Conservation (phyloP, 805 yeast genomes). For the Yamadazyma paraphyllophila region DNA sequence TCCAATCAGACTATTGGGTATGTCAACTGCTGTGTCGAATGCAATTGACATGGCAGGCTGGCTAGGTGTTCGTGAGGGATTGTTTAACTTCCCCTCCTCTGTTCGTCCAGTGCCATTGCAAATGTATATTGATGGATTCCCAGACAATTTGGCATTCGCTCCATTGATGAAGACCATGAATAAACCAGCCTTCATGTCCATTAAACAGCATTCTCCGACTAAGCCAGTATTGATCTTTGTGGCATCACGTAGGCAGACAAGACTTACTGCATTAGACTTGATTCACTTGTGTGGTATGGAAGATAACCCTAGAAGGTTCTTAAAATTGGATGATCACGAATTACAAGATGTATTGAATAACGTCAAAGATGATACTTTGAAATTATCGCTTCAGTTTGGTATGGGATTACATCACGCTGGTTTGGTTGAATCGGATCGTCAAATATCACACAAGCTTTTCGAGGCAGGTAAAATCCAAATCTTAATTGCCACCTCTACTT, state of each 20-base stretch:
- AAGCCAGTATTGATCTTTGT: constrained; percentile 85
- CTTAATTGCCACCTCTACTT: constrained; percentile 74
- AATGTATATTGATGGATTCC: constrained; percentile 85
- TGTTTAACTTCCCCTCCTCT: constrained; percentile 77
- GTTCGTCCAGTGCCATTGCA: constrained; percentile 84
- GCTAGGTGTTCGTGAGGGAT: constrained; percentile 71
- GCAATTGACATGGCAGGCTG: constrained; percentile 85
- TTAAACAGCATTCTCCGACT: constrained; percentile 82
- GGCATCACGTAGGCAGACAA: constrained; percentile 78
- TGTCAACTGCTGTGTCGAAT: constrained; percentile 85
- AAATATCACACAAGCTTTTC: constrained; percentile 66
- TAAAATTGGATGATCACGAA: constrained; percentile 64
- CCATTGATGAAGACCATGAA: constrained; percentile 86
- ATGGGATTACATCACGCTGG: constrained; percentile 85
- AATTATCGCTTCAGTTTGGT: constrained; percentile 71
- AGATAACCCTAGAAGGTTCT: constrained; percentile 68
- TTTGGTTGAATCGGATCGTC: constrained; percentile 68
- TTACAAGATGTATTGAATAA: constrained; percentile 45
- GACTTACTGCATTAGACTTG: constrained; percentile 75
- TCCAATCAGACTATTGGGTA: constrained; percentile 66
- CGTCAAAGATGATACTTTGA: constrained; percentile 82
- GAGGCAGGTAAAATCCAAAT: constrained; percentile 71
- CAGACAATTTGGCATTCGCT: constrained; percentile 76
- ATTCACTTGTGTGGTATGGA: constrained; percentile 80
- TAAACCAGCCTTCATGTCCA: constrained; percentile 89